These are phyloP conservation scores for Aspergillus heteromorphus DNA, from an alignment of 495 filamentous ascomycete species.

Conservation along the genomic window DNA sequence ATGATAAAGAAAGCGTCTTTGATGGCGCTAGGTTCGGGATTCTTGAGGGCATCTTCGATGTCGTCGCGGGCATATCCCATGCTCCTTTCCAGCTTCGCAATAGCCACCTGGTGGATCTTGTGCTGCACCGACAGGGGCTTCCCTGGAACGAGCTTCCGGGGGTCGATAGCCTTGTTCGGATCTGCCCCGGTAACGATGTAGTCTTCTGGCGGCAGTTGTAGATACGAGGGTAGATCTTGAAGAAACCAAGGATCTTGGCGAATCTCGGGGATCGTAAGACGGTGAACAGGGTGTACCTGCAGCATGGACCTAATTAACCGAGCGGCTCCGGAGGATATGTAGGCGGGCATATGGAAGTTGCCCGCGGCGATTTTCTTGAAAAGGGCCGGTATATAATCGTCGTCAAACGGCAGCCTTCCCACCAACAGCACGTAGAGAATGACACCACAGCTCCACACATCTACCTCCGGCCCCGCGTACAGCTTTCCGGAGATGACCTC, in stretches of 20 bases:
- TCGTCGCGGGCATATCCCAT: constrained; percentile 97
- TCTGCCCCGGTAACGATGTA: constrained; percentile 91
- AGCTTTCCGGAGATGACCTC: constrained; percentile 98
- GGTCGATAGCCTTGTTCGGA: constrained; percentile 79
- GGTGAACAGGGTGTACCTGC: constrained; percentile 87
- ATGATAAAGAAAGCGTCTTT: constrained; percentile 99
- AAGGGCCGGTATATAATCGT: constrained; percentile 85
- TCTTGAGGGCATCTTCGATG: constrained; percentile 86
- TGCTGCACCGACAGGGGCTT: constrained; percentile 74
- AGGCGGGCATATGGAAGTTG: constrained; percentile 80
- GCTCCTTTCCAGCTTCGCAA: constrained; percentile 90
- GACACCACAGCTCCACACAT: constrained; percentile 99
- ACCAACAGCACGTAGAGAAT: constrained; percentile 94
- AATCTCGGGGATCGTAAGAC: constrained; percentile 90
- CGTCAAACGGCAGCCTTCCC: constrained; percentile 90
- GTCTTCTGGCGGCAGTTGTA: constrained; percentile 86
- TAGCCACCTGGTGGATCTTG: constrained; percentile 85
- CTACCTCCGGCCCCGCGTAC: constrained; percentile 95
- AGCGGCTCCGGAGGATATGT: constrained; percentile 80
- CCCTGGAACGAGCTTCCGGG: constrained; percentile 67
- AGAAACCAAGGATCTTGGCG: constrained; percentile 93
- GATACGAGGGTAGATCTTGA: constrained; percentile 75
- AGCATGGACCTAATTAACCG: constrained; percentile 88
- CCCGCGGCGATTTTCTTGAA: constrained; percentile 89
- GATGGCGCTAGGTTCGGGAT: constrained; percentile 91